Evolutionary conservation across 169 alveolate genomes (phyloP), one percentile per base, ranked within the genome.

Genomic region (Plasmodium reichenowi): DNA sequence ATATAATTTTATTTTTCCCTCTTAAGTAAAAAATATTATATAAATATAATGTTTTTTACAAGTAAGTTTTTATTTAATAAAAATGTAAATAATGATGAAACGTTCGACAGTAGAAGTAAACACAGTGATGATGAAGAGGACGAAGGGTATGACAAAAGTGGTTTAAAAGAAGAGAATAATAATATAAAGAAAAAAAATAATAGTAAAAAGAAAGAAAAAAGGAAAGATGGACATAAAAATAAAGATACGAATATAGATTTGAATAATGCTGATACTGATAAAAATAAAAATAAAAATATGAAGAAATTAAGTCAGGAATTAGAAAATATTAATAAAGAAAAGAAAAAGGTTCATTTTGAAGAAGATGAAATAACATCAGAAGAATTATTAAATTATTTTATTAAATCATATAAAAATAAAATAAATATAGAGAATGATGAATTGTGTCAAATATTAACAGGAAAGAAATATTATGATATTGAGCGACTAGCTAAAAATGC

Each of bases 341-440:
- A 60, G 17, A 86, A 62, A 74, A 74, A 73, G 45, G 80, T 58
- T 2, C 75, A 59, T 67, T 59, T 86, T 70, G 52, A 48, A 6
- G 60, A 59, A 8, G 92, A 66, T 17, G 52, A 86, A 24, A 64
- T 70, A 60, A 32, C 56, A 2, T 47, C 50, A 13, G 92, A 86
- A 71, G 76, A 32, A 4, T n/a, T 86, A 5, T 24, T 86, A 58
- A 86, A 86, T 54, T 86, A 60, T 47, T 72, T 86, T 54, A 60
- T 86, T 43, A 45, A 70, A 1, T 24, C 52, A 17, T 62, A 71
- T 26, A 45, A 22, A 8, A 24, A 86, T 58, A 50, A 86, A 71
- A 71, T 86, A 72, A 86, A 72, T 32, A 86, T 86, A 60, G 92
- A 86, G 56, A 20, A 86, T 54, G 88, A 86, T 52, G 92, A 86